phyloP scores from a whole-genome alignment of 352 stramenopile genomes.

The Aphanomyces euteiches region DNA sequence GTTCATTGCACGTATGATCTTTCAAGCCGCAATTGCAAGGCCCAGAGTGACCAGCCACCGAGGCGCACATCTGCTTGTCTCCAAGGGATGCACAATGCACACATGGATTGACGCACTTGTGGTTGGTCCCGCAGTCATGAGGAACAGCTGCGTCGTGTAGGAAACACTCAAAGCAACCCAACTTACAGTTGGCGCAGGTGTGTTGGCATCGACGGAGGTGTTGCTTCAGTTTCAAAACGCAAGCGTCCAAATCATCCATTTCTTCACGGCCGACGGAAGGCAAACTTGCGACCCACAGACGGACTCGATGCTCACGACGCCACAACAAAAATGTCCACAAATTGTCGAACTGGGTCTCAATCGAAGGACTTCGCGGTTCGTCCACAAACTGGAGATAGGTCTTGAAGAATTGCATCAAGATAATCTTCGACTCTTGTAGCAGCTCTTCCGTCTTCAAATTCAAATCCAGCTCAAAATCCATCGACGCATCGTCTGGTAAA shows the following conservation, averaged over 20 bases:
- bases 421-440: slow-evolving; percentile 4
- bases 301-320: slow-evolving; percentile 38
- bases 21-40: slow-evolving; percentile 56
- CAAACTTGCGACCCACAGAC: slow-evolving; percentile 46
- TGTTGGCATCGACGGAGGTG: slow-evolving; percentile 57
- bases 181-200: slow-evolving; percentile 45
- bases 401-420: slow-evolving; percentile 1
- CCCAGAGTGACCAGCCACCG: slow-evolving; percentile 59
- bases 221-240: slow-evolving; percentile 47
- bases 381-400: slow-evolving; percentile 1
- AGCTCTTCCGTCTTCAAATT: neutral
- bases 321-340: slow-evolving; percentile 58
- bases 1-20: slow-evolving; percentile 58
- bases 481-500: too few relatives aligned
- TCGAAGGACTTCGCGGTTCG: neutral
- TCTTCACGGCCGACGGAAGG: slow-evolving; percentile 41
- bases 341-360: slow-evolving; percentile 48
- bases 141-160: slow-evolving; percentile 34
- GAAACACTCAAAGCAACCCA: slow-evolving; percentile 63
- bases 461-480: too few relatives aligned
- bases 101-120: slow-evolving; percentile 47
- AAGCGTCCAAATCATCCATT: slow-evolving; percentile 47
- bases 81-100: slow-evolving; percentile 47
- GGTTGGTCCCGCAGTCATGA: slow-evolving; percentile 55
- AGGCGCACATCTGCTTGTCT: slow-evolving; percentile 40